phyloP scores from a whole-genome alignment of 2,329 filamentous ascomycete species.

The Exophiala oligosperma region DNA sequence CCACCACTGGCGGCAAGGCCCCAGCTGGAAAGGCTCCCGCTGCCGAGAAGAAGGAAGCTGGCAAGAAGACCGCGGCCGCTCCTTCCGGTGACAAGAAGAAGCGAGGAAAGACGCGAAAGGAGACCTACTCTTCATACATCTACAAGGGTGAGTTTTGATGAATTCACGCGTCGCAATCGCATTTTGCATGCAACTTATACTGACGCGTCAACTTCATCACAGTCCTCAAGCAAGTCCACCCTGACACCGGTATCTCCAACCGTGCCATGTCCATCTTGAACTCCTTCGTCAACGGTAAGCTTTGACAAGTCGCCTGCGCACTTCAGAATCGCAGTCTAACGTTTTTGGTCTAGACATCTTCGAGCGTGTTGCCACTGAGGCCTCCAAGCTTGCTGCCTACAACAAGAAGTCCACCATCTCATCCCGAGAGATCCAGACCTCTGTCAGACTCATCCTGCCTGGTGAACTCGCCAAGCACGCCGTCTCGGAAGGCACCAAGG shows the following conservation, averaged over 20 bases:
- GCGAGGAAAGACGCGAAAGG: conserved; percentile 99
- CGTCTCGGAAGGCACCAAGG: conserved; percentile 99
- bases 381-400: conserved; percentile 98
- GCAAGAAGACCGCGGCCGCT: conserved; percentile 91
- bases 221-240: conserved; percentile 99
- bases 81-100: conserved; percentile 99
- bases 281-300: conserved; percentile 97
- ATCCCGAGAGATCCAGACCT: conserved; percentile 98
- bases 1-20: conserved; percentile 89
- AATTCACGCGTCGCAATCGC: conserved; percentile 21
- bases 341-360: conserved; percentile 75
- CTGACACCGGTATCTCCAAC: conserved; percentile 99
- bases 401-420: conserved; percentile 99
- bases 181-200: conserved; percentile 25
- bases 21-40: conserved; percentile 71
- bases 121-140: conserved; percentile 99
- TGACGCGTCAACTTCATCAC: conserved; percentile 37
- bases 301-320: conserved; percentile 1
- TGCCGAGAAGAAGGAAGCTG: conserved; percentile 98
- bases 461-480: conserved; percentile 99
- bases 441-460: conserved; percentile 94
- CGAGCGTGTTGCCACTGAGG: conserved; percentile 97
- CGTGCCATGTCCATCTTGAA: conserved; percentile 99
- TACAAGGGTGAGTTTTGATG: conserved; percentile 80
- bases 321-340: conserved; percentile 3